phyloP scores from a whole-genome alignment of 768 basidiomycete genomes.

The Hericium rajendrae region DNA sequence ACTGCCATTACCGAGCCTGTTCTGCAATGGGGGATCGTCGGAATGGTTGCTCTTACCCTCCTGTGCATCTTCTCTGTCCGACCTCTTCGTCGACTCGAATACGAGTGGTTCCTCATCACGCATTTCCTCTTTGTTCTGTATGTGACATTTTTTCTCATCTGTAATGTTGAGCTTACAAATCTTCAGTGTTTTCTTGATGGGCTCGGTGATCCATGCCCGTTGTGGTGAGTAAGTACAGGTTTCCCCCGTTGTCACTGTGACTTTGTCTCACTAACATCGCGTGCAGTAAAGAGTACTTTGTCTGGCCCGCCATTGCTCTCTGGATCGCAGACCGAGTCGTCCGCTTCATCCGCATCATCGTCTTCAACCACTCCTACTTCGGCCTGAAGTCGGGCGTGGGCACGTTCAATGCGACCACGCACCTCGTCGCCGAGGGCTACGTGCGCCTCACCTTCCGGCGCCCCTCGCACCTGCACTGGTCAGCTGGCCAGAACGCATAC shows the following conservation, averaged over 20 bases:
- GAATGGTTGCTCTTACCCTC: slow-evolving; percentile 30
- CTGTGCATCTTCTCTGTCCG: slow-evolving; percentile 38
- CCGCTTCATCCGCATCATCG: slow-evolving; percentile 33
- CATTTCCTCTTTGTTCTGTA: slow-evolving; percentile 38
- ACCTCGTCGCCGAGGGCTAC: slow-evolving; percentile 35
- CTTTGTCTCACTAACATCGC: background rate
- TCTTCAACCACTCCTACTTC: slow-evolving; percentile 35
- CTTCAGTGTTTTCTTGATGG: slow-evolving; percentile 22
- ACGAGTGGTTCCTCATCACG: slow-evolving; percentile 41
- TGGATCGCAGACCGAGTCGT: slow-evolving; percentile 48
- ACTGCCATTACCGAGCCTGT: slow-evolving; percentile 9
- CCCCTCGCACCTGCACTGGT: slow-evolving; percentile 39
- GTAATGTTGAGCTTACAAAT: slow-evolving; percentile 7
- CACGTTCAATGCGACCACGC: slow-evolving; percentile 28
- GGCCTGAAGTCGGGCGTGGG: slow-evolving; percentile 18
- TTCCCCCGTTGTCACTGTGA: background rate
- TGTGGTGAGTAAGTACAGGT: slow-evolving; percentile 14
- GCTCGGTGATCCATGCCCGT: slow-evolving; percentile 23
- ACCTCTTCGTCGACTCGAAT: slow-evolving; percentile 33
- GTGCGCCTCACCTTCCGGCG: slow-evolving; percentile 38
- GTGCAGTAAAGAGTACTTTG: slow-evolving; percentile 20
- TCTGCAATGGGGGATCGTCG: slow-evolving; percentile 26
- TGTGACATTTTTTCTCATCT: background rate
- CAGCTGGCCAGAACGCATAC: slow-evolving; percentile 45
- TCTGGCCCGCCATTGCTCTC: slow-evolving; percentile 43